These are phyloP conservation scores for Verticillium dahliae DNA, from an alignment of 2,329 filamentous ascomycete species.

Conservation along the genomic window DNA sequence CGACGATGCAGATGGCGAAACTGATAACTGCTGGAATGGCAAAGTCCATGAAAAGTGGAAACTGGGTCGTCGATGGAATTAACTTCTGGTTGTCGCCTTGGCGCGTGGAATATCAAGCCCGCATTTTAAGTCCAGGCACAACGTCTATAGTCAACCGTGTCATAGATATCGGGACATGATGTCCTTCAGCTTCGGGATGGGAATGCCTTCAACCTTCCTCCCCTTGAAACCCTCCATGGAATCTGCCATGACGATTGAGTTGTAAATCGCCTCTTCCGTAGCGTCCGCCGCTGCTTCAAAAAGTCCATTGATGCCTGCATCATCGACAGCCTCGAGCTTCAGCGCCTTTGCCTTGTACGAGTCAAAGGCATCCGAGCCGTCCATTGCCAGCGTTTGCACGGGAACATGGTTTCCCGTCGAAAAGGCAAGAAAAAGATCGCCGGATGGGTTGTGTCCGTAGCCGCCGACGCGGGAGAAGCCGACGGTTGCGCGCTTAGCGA, in stretches of 20 bases:
- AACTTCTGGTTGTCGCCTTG: too few species aligned
- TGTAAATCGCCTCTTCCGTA: conserved; percentile 61
- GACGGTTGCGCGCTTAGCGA: conserved; percentile 55
- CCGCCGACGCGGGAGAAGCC: conserved; percentile 56
- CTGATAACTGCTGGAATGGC: too few species aligned
- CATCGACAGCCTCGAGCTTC: conserved; percentile 42
- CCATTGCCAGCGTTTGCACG: conserved; percentile 25
- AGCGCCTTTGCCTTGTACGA: conserved; percentile 28
- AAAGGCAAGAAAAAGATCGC: conserved; percentile 62
- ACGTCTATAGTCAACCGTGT: not conserved
- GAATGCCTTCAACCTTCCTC: conserved; percentile 40
- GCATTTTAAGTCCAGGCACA: too few species aligned
- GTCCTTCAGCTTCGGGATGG: conserved; percentile 36
- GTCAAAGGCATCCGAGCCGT: conserved; percentile 28
- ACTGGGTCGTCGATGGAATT: too few species aligned
- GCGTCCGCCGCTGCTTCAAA: conserved; percentile 57
- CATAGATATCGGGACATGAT: conserved; percentile 32
- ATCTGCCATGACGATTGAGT: conserved; percentile 55
- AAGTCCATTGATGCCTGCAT: conserved; percentile 52
- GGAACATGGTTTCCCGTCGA: conserved; percentile 51
- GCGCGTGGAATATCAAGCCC: too few species aligned
- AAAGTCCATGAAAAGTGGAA: too few species aligned
- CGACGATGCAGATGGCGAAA: too few species aligned
- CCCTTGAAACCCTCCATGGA: conserved; percentile 49
- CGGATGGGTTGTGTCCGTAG: conserved; percentile 54